phyloP scores from a whole-genome alignment of 441 rosid genomes.

The Populus hybrid region DNA sequence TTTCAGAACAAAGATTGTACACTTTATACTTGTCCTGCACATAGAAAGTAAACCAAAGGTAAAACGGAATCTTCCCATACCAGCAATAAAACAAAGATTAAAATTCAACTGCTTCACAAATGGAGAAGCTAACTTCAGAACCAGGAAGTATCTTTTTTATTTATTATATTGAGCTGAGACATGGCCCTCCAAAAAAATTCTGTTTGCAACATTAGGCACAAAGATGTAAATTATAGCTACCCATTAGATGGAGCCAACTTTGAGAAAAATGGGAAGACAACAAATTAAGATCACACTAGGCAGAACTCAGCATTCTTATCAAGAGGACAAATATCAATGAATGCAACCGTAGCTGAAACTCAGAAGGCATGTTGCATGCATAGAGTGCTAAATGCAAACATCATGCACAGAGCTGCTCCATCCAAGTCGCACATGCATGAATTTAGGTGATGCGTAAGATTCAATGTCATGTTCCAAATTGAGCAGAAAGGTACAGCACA shows the following conservation, averaged over 20 bases:
- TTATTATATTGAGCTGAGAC: too few relatives aligned
- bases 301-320: too few relatives aligned
- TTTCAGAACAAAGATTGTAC: constrained; percentile 91
- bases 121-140: constrained; percentile 1
- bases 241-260: background rate
- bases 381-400: background rate
- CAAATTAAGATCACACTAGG: too few relatives aligned
- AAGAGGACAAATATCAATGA: background rate
- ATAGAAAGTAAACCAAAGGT: constrained; percentile 11
- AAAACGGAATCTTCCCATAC: constrained; percentile 2
- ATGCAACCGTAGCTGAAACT: background rate
- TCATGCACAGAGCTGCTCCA: background rate
- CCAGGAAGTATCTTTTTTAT: background rate
- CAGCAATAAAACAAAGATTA: background rate
- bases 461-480: background rate
- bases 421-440: background rate
- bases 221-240: background rate
- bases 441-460: background rate
- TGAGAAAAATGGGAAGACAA: background rate
- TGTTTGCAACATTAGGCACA: too few relatives aligned
- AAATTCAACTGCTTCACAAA: background rate
- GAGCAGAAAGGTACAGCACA: background rate
- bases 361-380: background rate
- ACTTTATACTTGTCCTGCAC: constrained; percentile 89
- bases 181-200: too few relatives aligned